A percentile compares a stretch with the other conserved stretches of the same genome.
Evolutionary conservation across 139 green algal species (phyloP).

Genomic region (Asterochloris sp.): DNA sequence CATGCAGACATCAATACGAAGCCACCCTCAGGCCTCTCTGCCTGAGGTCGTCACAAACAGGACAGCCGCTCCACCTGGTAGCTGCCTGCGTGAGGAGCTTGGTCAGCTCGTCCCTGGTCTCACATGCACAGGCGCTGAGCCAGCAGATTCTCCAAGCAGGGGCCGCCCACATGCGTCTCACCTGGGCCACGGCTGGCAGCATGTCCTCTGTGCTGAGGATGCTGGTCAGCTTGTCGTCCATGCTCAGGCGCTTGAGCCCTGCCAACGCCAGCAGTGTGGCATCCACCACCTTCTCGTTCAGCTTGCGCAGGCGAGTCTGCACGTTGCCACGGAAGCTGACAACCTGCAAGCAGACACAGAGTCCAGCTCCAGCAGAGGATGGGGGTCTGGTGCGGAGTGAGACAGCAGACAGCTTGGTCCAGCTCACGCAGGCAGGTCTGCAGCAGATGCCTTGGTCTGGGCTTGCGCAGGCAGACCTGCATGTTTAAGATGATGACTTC

Average conservation of each 20-base stretch:
- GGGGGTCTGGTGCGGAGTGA: not conserved
- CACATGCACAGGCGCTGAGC: not conserved
- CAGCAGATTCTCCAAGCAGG: not conserved
- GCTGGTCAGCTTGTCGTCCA: conserved; percentile 90
- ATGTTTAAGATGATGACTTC: not conserved
- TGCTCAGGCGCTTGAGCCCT: conserved; percentile 93
- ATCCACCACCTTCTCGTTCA: conserved; percentile 85
- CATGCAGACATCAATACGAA: too few relatives aligned
- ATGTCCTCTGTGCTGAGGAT: conserved; percentile 91
- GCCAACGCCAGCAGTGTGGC: conserved; percentile 95
- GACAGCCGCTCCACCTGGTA: too few relatives aligned
- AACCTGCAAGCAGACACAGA: conserved; percentile 48
- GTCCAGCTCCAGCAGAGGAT: not conserved
- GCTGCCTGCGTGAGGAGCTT: too few relatives aligned
- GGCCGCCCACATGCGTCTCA: not conserved
- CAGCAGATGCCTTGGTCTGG: too few relatives aligned
- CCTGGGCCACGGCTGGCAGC: conserved; percentile 92
- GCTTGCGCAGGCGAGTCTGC: conserved; percentile 94
- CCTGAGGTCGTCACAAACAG: too few relatives aligned
- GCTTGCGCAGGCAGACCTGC: too few relatives aligned
- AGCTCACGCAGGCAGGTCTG: too few relatives aligned
- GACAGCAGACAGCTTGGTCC: too few relatives aligned
- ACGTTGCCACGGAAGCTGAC: conserved; percentile 99
- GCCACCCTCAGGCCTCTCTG: too few relatives aligned
- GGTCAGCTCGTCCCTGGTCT: too few relatives aligned